Evolutionary conservation across 495 filamentous ascomycete species (phyloP).

Genomic region (Penicillium riverlandense): DNA sequence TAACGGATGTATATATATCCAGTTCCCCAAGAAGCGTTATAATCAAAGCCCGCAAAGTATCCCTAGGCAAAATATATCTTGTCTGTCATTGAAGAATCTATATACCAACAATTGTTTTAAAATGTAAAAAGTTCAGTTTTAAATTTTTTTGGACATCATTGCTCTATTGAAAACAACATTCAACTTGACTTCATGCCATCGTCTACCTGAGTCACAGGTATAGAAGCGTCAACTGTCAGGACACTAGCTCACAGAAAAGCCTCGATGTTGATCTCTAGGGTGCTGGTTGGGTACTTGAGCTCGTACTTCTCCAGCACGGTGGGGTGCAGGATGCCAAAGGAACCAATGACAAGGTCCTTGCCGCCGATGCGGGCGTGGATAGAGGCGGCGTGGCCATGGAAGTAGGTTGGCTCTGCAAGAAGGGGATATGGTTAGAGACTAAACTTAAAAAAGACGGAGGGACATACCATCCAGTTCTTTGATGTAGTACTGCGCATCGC

Average conservation of each 20-base stretch:
- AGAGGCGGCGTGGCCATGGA: constrained; percentile 79
- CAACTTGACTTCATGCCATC: constrained; percentile 18
- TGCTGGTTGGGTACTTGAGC: constrained; percentile 86
- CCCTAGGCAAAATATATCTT: too few species aligned
- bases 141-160: constrained; percentile 14
- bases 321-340: constrained; percentile 90
- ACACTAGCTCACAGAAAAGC: constrained; percentile 62
- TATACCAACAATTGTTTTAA: not conserved
- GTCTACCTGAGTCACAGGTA: constrained; percentile 14
- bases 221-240: not conserved
- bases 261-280: constrained; percentile 93
- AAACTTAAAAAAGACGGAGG: not conserved
- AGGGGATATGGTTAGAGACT: constrained; percentile 3
- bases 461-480: constrained; percentile 71
- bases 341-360: constrained; percentile 66
- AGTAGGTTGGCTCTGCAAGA: constrained; percentile 71
- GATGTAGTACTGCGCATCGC: constrained; percentile 78
- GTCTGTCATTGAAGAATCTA: not conserved
- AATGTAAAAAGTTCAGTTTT: constrained; percentile 1
- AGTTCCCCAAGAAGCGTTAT: too few species aligned
- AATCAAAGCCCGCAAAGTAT: too few species aligned
- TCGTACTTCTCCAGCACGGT: constrained; percentile 91
- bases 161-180: constrained; percentile 12
- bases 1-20: too few species aligned
- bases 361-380: constrained; percentile 67